A percentile compares a stretch with the other conserved stretches of the same genome.
phyloP scores from a whole-genome alignment of 768 basidiomycete species.

The Sporobolomyces phaffii region DNA sequence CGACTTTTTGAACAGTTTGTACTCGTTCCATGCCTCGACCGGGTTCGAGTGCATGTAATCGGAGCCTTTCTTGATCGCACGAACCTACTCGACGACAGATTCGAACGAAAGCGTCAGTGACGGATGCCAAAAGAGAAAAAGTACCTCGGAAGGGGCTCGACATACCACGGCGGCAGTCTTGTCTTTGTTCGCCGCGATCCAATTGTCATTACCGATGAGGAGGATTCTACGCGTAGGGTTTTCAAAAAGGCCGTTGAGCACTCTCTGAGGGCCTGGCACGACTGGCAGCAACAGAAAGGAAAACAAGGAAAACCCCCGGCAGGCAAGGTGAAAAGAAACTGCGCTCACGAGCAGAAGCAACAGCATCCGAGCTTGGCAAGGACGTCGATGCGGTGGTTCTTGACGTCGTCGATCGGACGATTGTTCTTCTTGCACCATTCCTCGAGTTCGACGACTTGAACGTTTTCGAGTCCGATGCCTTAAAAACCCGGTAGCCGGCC shows the following conservation, averaged over 20 bases:
- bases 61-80: conserved; percentile 39
- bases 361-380: conserved; percentile 41
- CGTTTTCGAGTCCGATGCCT: conserved; percentile 40
- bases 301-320: background rate
- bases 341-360: conserved; percentile 38
- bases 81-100: conserved; percentile 29
- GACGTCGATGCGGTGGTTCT: conserved; percentile 41
- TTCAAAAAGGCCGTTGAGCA: too few species aligned
- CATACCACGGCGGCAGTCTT: conserved; percentile 39
- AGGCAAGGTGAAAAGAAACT: background rate
- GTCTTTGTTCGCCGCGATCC: conserved; percentile 31
- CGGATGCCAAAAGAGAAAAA: too few species aligned
- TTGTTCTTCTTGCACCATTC: conserved; percentile 21
- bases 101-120: background rate
- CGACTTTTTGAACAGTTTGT: conserved; percentile 28
- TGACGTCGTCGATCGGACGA: conserved; percentile 38
- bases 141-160: too few species aligned
- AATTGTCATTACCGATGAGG: conserved; percentile 36
- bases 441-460: conserved; percentile 40
- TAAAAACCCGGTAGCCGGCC: too few species aligned
- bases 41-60: conserved; percentile 37
- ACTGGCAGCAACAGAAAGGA: too few species aligned
- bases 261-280: too few species aligned
- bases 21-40: conserved; percentile 34
- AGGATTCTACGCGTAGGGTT: conserved; percentile 5